Evolutionary conservation across 345 rosid genomes (phyloP), one percentile per base, ranked within the genome.

Genomic region (Diplotaxis tenuifolia): DNA sequence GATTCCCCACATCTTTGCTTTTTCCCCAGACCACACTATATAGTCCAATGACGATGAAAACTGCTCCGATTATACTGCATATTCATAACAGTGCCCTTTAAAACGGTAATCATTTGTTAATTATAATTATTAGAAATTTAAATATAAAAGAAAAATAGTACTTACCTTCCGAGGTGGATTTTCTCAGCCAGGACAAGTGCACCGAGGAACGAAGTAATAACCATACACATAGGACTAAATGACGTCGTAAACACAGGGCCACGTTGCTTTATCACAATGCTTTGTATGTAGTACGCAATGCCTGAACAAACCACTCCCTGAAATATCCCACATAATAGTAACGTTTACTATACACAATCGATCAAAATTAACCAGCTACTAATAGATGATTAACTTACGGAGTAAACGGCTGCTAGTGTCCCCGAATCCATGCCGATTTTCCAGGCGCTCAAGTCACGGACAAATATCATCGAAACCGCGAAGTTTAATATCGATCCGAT

Each of bases 231-330:
- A 27, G 98, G 98, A 71, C 87, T 86, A 55, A 91, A 93, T 16
- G 97, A 79, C 4, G 98, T 87, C 3, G 84, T 83, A 56, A 93
- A 93, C 9, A 93, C 97, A 2, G 97, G 98, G 3, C 98, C 98
- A 72, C 83, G 71, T 67, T 85, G 75, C 68, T 53, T 89, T 3
- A 81, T 83, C 36, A 91, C 94, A 12, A 88, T 65, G 7, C 86
- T 92, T 85, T 93, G 98, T 50, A 88, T 73, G 69, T 89, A 93
- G 56, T 84, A 93, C 0, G 98, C 97, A 14, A 86, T 65, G 23
- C 97, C 97, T 55, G 98, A 93, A 82, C 98, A 91, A 7, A 91
- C 87, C 74, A 91, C 84, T 27, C 98, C 98, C 97, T 93, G 21
- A 31, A 10, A 31, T 60, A 10, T 19, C 64, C 11, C 23, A 60